These are phyloP conservation scores for Botrytis hyacinthi DNA, from an alignment of 2,329 filamentous ascomycete species.

Conservation along the genomic window DNA sequence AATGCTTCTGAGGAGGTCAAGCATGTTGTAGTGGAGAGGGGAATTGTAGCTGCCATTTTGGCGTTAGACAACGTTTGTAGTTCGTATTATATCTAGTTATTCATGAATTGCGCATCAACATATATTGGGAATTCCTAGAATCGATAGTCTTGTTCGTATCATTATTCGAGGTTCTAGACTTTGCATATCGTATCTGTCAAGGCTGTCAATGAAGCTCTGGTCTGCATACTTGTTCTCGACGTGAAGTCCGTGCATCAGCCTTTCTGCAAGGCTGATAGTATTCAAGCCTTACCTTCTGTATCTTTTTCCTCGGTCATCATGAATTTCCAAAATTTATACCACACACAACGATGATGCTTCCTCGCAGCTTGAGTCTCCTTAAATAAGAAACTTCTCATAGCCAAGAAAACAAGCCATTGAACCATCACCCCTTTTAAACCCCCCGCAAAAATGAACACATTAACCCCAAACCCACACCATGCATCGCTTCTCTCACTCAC, in stretches of 20 bases:
- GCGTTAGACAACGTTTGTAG: not conserved
- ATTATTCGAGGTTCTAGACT: slow-evolving; percentile 4
- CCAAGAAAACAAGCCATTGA: not conserved
- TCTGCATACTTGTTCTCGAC: slow-evolving; percentile 8
- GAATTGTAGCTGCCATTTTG: slow-evolving; percentile 35
- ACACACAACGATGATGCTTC: not conserved
- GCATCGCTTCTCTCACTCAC: slow-evolving; percentile 38
- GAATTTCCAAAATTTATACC: not conserved
- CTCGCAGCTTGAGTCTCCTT: not conserved
- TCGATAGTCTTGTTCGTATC: not conserved
- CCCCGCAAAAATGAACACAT: not conserved
- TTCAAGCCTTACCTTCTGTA: not conserved
- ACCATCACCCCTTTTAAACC: too few species aligned
- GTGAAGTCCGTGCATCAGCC: slow-evolving; percentile 6
- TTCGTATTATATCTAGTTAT: not conserved
- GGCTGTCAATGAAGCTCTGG: slow-evolving; percentile 5
- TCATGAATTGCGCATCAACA: not conserved
- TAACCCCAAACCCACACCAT: slow-evolving; percentile 7
- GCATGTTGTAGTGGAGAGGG: slow-evolving; percentile 54
- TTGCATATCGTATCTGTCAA: not conserved
- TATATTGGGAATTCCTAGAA: not conserved
- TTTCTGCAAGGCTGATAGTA: slow-evolving; percentile 6
- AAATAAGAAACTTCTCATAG: not conserved
- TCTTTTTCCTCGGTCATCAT: not conserved
- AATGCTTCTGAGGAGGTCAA: slow-evolving; percentile 41